These are phyloP conservation scores for Arctium lappa DNA, from an alignment of 129 eudicot species.

Conservation along the genomic window DNA sequence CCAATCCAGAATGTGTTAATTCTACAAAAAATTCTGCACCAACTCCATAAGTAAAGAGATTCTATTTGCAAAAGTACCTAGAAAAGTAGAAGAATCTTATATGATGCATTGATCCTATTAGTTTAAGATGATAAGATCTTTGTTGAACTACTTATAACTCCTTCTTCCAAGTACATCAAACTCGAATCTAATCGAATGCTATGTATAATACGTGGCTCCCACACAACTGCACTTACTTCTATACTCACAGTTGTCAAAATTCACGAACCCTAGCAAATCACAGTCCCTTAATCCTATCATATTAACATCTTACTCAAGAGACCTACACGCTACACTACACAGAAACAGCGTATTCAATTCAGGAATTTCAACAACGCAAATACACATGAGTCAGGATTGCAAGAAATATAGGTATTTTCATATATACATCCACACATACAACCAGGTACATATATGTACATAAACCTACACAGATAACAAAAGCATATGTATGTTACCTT, in stretches of 20 bases:
- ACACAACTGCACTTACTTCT: neutral
- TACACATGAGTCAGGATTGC: conserved; percentile 4
- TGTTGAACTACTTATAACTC: neutral
- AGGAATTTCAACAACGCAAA: neutral
- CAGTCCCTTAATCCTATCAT: conserved; percentile 25
- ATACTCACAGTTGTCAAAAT: neutral
- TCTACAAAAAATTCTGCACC: conserved; percentile 8
- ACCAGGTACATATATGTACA: neutral
- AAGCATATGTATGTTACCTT: conserved; percentile 41
- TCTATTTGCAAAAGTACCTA: neutral
- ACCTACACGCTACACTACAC: neutral
- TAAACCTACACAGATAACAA: neutral
- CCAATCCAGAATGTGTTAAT: neutral
- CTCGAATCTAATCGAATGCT: neutral
- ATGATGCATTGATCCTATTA: conserved; percentile 5
- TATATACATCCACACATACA: neutral
- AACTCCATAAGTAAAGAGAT: neutral
- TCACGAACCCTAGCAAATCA: conserved; percentile 10
- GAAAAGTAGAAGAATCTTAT: neutral
- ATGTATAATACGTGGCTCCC: neutral
- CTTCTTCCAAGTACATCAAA: neutral
- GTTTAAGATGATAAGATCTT: neutral
- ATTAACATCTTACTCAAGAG: neutral
- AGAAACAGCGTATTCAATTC: conserved; percentile 1
- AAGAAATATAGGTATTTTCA: neutral